phyloP scores from a whole-genome alignment of 805 yeast species.

The Saccharomycopsis synnaedendra region DNA sequence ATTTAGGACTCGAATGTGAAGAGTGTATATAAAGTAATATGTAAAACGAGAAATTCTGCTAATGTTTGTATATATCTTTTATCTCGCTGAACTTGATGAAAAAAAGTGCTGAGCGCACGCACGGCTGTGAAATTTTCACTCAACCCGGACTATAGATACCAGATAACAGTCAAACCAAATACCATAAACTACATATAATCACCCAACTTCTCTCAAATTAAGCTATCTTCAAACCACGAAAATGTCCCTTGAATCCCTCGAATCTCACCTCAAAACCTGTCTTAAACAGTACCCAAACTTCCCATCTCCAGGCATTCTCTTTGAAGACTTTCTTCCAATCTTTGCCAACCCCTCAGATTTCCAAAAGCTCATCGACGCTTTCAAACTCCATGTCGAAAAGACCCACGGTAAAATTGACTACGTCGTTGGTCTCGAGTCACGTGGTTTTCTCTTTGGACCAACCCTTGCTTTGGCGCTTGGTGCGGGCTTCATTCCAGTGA shows the following conservation, averaged over 20 bases:
- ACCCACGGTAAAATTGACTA: constrained; percentile 63
- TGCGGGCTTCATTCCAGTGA: constrained; percentile 89
- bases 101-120: too few relatives aligned
- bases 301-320: constrained; percentile 85
- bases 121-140: too few relatives aligned
- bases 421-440: constrained; percentile 88
- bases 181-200: too few relatives aligned
- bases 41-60: too few relatives aligned
- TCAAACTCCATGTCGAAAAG: constrained; percentile 59
- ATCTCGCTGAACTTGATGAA: too few relatives aligned
- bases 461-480: constrained; percentile 80
- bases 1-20: too few relatives aligned
- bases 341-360: constrained; percentile 75
- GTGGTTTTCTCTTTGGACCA: constrained; percentile 97
- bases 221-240: not conserved
- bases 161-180: too few relatives aligned
- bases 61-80: too few relatives aligned
- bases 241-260: not conserved
- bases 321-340: constrained; percentile 94
- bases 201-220: not conserved
- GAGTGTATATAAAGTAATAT: too few relatives aligned
- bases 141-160: too few relatives aligned
- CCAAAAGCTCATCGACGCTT: constrained; percentile 70
- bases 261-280: constrained; percentile 38
- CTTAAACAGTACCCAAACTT: constrained; percentile 82